A percentile compares a stretch with the other conserved stretches of the same genome.
These are phyloP conservation scores for Candida piceae DNA, from an alignment of 805 yeast species.

Conservation along the genomic window DNA sequence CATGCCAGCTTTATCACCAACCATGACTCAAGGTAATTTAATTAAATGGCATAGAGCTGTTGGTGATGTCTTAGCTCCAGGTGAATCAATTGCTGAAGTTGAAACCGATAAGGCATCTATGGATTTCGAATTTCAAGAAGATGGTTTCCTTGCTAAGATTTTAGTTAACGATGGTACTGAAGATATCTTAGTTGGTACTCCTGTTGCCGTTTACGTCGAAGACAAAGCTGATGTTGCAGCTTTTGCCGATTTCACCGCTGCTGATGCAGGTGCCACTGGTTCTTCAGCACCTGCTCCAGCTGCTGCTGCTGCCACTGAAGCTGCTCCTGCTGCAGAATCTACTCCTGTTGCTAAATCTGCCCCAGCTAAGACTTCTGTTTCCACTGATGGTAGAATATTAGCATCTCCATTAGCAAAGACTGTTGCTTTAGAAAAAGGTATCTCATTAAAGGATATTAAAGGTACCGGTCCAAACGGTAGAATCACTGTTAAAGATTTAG, in stretches of 20 bases:
- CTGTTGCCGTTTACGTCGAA: constrained; percentile 95
- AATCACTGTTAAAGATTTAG: constrained; percentile 87
- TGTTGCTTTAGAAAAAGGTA: constrained; percentile 87
- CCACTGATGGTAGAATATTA: constrained; percentile 63
- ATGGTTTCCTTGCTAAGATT: constrained; percentile 86
- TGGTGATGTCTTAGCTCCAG: constrained; percentile 86
- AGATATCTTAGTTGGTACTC: constrained; percentile 90
- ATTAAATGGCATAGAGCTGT: constrained; percentile 85
- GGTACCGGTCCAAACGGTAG: constrained; percentile 97
- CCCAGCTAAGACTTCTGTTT: too few species aligned
- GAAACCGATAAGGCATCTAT: constrained; percentile 97
- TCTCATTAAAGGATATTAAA: constrained; percentile 74
- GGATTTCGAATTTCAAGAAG: constrained; percentile 99
- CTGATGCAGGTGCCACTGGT: constrained; percentile 61
- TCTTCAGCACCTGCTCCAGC: constrained; percentile 37
- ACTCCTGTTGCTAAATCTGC: constrained; percentile 24
- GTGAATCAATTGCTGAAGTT: constrained; percentile 93
- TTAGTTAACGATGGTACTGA: constrained; percentile 78
- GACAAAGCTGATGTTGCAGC: constrained; percentile 80
- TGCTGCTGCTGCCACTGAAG: constrained; percentile 28
- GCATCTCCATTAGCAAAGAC: constrained; percentile 96
- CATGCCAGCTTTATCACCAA: constrained; percentile 99
- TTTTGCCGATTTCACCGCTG: constrained; percentile 77
- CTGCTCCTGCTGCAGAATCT: constrained; percentile 20
- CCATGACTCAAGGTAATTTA: constrained; percentile 95